A percentile compares a stretch with the other conserved stretches of the same genome.
Evolutionary conservation across 176 grass and related monocot species (phyloP).

Genomic region (Alopecurus myosuroides): DNA sequence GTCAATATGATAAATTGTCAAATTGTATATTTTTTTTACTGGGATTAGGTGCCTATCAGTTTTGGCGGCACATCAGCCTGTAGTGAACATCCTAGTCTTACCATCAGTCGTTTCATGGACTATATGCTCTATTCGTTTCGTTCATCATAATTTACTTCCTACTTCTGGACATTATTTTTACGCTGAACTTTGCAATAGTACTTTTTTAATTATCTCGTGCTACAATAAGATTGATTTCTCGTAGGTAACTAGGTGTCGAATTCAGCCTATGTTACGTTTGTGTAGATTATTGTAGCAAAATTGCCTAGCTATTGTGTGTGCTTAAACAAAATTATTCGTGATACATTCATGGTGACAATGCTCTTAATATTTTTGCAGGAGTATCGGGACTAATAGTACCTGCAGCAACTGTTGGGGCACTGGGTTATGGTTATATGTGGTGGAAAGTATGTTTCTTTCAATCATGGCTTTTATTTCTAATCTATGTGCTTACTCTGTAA

Average conservation of each 20-base stretch:
- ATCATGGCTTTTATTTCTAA: constrained; percentile 15
- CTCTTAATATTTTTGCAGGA: constrained; percentile 41
- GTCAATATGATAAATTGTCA: background rate
- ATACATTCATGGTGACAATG: constrained; percentile 8
- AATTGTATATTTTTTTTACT: background rate
- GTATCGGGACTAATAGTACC: constrained; percentile 79
- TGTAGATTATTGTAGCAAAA: constrained; percentile 2
- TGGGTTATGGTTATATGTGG: constrained; percentile 98
- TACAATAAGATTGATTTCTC: background rate
- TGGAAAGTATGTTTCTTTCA: constrained; percentile 72
- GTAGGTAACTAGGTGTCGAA: background rate
- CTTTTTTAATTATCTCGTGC: background rate
- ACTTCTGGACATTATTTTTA: background rate
- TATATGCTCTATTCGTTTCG: background rate
- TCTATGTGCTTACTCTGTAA: background rate
- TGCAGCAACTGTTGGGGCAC: constrained; percentile 77
- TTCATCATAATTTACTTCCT: background rate
- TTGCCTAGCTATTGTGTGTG: background rate
- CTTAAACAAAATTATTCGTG: background rate
- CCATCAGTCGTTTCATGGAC: background rate
- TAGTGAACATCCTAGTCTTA: background rate
- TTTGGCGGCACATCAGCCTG: background rate
- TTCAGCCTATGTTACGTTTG: background rate
- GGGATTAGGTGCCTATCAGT: background rate
- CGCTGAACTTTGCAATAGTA: background rate